Evolutionary conservation across 1,284 basidiomycete species (phyloP).

Genomic region (Caloboletus firmus): DNA sequence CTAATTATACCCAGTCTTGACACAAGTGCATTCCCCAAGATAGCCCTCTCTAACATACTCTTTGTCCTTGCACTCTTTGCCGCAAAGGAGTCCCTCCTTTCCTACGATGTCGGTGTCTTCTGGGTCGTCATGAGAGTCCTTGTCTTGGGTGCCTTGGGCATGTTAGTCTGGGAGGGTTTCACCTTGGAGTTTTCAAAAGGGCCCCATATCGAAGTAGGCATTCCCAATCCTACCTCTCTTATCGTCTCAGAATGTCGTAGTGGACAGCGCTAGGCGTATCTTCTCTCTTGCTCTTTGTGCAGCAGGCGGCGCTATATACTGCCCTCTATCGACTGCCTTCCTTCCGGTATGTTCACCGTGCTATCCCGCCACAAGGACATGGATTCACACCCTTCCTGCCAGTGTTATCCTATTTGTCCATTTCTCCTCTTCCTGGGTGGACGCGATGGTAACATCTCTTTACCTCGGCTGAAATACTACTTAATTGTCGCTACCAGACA

Average conservation of each 20-base stretch:
- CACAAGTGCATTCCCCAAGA: conserved; percentile 50
- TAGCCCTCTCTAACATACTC: conserved; percentile 58
- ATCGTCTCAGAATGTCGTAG: conserved; percentile 39
- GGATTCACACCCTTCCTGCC: conserved; percentile 1
- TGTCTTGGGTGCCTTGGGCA: conserved; percentile 60
- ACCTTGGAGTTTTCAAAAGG: conserved; percentile 53
- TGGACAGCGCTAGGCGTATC: conserved; percentile 68
- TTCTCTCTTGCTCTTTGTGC: conserved; percentile 65
- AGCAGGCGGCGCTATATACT: conserved; percentile 59
- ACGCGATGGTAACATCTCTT: conserved; percentile 47
- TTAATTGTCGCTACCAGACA: conserved; percentile 34
- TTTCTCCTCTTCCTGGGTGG: conserved; percentile 64
- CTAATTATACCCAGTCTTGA: conserved; percentile 41
- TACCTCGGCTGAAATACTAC: conserved; percentile 41
- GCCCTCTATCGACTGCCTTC: conserved; percentile 66
- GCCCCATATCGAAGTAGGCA: conserved; percentile 57
- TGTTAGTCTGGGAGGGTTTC: conserved; percentile 55
- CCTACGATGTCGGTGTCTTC: conserved; percentile 65
- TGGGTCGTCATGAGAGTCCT: conserved; percentile 72
- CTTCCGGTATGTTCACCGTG: conserved; percentile 48
- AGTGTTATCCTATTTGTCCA: conserved; percentile 69
- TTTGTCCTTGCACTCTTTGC: conserved; percentile 63
- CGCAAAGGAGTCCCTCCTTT: conserved; percentile 63
- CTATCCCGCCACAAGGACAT: background rate
- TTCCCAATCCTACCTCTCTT: background rate